Evolutionary conservation across 768 basidiomycete genomes (phyloP), one percentile per base, ranked within the genome.

Genomic region (Rhodotorula paludigena): DNA sequence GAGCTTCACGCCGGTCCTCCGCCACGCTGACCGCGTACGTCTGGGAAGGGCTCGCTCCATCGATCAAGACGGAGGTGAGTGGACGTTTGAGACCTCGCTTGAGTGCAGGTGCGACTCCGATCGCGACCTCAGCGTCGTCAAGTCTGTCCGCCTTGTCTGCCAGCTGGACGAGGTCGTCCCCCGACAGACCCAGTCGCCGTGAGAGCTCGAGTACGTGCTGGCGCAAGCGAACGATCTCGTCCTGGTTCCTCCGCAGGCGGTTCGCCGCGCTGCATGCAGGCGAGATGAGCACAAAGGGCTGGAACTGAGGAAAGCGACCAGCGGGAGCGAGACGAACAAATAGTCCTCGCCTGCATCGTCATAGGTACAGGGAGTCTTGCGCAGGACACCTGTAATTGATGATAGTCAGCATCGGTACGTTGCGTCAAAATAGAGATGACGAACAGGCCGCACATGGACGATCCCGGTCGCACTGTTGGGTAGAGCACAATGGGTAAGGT

Each of bases 211-310:
- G 33, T 25, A 47, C 64, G 23, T 55, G 44, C 4, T 47, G 35
- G 16, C 52, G 36, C 2, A 66, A 53, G 30, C 58, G 51, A 14
- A 15, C 44, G 8, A 60, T 66, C 7, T 66, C 64, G 36, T 25
- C 30, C 10, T 32, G n/a, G 47, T 66, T 66, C 28, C 20, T 23
- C 3, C 28, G 44, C 12, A 66, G n/a, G 10, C 33, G 52, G 1
- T 6, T 20, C 6, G n/a, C 25, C 2, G 12, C 4, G 57, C 44
- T 48, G n/a, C 23, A n/a, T n/a, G n/a, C n/a, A n/a, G n/a, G n/a
- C n/a, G 47, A 15, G 25, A n/a, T 2, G 23, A 48, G 14, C 12
- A 3, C 14, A 48, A 14, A 8, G 25, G 15, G 23, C 30, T 14
- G 23, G 25, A 15, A 6, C 28, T 20, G 51, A 18, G 5, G n/a